These are phyloP conservation scores for Termitomyces sp. DNA, from an alignment of 768 basidiomycete species.

Conservation along the genomic window DNA sequence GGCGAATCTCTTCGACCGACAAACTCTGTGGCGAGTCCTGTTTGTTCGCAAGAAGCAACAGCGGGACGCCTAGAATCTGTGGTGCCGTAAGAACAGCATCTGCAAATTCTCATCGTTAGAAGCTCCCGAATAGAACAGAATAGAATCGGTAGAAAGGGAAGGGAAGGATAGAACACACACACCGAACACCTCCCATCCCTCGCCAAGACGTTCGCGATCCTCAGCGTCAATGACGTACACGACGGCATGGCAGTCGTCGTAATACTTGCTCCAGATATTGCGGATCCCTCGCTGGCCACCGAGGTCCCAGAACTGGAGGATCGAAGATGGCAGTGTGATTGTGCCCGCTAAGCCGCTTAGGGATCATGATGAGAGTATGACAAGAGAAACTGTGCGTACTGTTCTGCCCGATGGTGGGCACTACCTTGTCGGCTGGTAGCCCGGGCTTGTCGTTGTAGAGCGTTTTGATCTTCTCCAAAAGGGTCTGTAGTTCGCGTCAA, in stretches of 20 bases:
- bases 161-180: constrained; percentile 21
- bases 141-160: constrained; percentile 1
- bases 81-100: constrained; percentile 86
- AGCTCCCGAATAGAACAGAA: background rate
- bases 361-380: background rate
- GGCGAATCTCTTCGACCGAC: constrained; percentile 85
- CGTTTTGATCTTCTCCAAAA: constrained; percentile 92
- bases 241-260: constrained; percentile 95
- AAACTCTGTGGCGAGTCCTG: constrained; percentile 81
- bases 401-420: constrained; percentile 96
- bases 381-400: constrained; percentile 45
- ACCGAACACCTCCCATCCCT: constrained; percentile 99
- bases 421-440: constrained; percentile 89
- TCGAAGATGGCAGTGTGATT: constrained; percentile 87
- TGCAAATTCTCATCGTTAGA: constrained; percentile 22
- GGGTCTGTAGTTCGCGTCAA: constrained; percentile 43
- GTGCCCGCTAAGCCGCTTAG: constrained; percentile 56
- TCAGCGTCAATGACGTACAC: constrained; percentile 93
- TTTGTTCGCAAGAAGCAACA: constrained; percentile 93
- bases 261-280: constrained; percentile 92
- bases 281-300: constrained; percentile 94
- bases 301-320: constrained; percentile 95
- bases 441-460: constrained; percentile 84
- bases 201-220: constrained; percentile 81
- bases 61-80: constrained; percentile 83